Evolutionary conservation across 1,139 yeast species (phyloP), one percentile per base, ranked within the genome.

Genomic region (Kodamaea arcana): DNA sequence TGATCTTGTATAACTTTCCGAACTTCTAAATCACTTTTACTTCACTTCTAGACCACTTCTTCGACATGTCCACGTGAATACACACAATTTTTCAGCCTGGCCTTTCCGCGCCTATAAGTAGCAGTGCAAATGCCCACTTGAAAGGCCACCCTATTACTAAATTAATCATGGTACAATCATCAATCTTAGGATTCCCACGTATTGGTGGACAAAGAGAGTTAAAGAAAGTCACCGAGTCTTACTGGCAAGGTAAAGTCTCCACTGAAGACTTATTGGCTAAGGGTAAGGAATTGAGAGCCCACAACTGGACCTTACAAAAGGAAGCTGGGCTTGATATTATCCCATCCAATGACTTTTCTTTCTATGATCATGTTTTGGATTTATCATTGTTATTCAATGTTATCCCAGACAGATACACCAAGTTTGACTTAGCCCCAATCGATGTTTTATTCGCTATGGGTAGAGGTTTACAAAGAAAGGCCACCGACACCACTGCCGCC

Each of bases 171-270:
- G 97, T 90, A 69, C 83, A 82, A 70, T 90, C 97, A 51, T 80
- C 96, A 60, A 94, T 90, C 56, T 81, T 90, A 74, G 98, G 98
- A 69, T 90, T 90, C 90, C 98, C 98, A 75, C 92, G 97, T 79
- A 90, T 83, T 57, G 94, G 98, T 62, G 94, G 96, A 55, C 88
- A 88, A 77, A 92, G 98, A 82, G 98, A 92, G 75, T 83, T 92
- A 70, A 92, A 92, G 77, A 92, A 92, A 75, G 86, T 86, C 69
- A 92, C 98, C 52, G 98, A 92, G 74, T 83, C 95, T 65, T 92
- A 92, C 90, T 92, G 98, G 98, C 69, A 78, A 54, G 97, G 97
- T 62, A 90, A 90, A 75, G 84, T 82, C 54, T 58, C 83, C 46
- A 87, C 78, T 48, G 97, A 86, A 43, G 95, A 87, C 60, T 80